phyloP scores from a whole-genome alignment of 495 filamentous ascomycete genomes.

The Xylaria telfairii region DNA sequence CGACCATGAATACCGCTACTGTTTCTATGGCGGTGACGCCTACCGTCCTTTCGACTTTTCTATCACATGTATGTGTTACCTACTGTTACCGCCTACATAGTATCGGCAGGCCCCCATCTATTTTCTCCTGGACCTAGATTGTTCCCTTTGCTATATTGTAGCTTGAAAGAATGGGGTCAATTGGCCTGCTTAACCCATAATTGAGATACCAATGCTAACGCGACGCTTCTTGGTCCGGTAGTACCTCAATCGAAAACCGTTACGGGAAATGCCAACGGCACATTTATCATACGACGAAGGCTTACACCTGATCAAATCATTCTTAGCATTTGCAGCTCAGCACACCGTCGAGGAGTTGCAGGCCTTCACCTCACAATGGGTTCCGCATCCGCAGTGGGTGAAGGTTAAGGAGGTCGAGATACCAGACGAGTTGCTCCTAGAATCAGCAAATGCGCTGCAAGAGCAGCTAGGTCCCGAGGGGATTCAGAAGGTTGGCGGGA shows the following conservation, averaged over 20 bases:
- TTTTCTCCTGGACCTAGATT: slow-evolving; percentile 1
- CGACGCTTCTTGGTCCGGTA: slow-evolving; percentile 39
- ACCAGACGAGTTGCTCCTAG: slow-evolving; percentile 61
- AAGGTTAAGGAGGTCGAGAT: slow-evolving; percentile 76
- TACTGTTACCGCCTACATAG: background rate
- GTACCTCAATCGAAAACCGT: slow-evolving; percentile 81
- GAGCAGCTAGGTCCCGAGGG: slow-evolving; percentile 78
- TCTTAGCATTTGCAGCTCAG: slow-evolving; percentile 79
- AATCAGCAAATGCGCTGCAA: slow-evolving; percentile 66
- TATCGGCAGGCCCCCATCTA: background rate
- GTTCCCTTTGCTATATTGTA: background rate
- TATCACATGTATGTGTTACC: slow-evolving; percentile 70
- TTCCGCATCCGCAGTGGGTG: slow-evolving; percentile 89
- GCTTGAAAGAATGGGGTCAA: background rate
- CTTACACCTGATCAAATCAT: slow-evolving; percentile 84
- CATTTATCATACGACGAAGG: slow-evolving; percentile 94
- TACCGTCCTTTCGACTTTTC: slow-evolving; percentile 75
- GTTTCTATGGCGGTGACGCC: slow-evolving; percentile 78
- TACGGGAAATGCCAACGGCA: slow-evolving; percentile 77
- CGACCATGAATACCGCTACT: slow-evolving; percentile 71
- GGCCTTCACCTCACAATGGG: slow-evolving; percentile 86
- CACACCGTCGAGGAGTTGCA: slow-evolving; percentile 93
- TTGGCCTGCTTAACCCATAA: background rate
- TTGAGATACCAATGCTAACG: slow-evolving; percentile 29
- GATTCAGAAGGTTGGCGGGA: slow-evolving; percentile 75